phyloP scores from a whole-genome alignment of 225 moss, liverwort and hornwort genomes.

The Bryoerythrophyllum caledonicum region DNA sequence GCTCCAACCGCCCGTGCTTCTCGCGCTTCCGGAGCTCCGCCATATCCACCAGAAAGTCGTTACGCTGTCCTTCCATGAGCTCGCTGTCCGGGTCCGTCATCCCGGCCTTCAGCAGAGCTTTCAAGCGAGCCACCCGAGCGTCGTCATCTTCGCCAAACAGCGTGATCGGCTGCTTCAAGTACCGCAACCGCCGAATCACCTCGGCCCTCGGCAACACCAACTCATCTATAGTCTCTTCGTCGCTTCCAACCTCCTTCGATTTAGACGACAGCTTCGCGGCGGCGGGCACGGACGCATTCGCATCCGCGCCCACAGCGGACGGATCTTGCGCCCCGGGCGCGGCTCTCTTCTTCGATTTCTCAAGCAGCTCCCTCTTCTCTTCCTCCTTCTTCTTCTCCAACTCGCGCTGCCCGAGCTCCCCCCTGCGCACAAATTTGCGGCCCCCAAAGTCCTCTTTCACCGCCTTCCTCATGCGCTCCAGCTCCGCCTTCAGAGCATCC shows the following conservation, averaged over 20 bases:
- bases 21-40: slow-evolving; percentile 91
- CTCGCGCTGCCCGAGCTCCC: slow-evolving; percentile 79
- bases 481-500: slow-evolving; percentile 85
- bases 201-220: slow-evolving; percentile 68
- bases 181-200: slow-evolving; percentile 83
- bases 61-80: slow-evolving; percentile 96
- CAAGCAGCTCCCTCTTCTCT: slow-evolving; percentile 36
- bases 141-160: slow-evolving; percentile 88
- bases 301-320: slow-evolving; percentile 41
- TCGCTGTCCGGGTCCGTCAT: slow-evolving; percentile 82
- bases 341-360: slow-evolving; percentile 61
- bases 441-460: slow-evolving; percentile 80
- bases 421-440: slow-evolving; percentile 84
- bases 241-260: slow-evolving; percentile 56
- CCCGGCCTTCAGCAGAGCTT: slow-evolving; percentile 83
- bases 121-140: slow-evolving; percentile 76
- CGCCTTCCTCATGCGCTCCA: slow-evolving; percentile 84
- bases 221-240: slow-evolving; percentile 67
- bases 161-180: slow-evolving; percentile 85
- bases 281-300: slow-evolving; percentile 39
- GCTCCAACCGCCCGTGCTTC: slow-evolving; percentile 89
- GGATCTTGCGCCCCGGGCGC: slow-evolving; percentile 33
- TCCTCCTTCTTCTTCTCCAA: slow-evolving; percentile 48
- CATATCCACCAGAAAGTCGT: slow-evolving; percentile 93
- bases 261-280: slow-evolving; percentile 51